phyloP scores from a whole-genome alignment of 1,139 yeast genomes.

The Meyerozyma sp. region DNA sequence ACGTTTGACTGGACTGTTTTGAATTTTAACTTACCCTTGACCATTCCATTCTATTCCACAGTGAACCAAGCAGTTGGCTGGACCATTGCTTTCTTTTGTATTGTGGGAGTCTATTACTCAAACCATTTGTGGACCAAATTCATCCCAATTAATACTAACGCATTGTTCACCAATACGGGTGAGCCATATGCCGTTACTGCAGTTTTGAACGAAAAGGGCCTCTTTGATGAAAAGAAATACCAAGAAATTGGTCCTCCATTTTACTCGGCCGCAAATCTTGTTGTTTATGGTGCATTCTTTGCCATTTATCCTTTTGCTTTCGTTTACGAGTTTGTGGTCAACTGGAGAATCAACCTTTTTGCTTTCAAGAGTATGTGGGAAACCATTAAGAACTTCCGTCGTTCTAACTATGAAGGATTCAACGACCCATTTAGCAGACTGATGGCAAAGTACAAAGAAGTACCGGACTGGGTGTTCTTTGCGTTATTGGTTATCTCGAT shows the following conservation, averaged over 20 bases:
- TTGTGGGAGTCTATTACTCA: constrained; percentile 44
- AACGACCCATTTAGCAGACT: constrained; percentile 12
- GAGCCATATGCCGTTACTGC: constrained; percentile 33
- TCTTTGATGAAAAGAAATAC: constrained; percentile 37
- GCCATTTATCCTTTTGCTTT: constrained; percentile 50
- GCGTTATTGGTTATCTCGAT: constrained; percentile 10
- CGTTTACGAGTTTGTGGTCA: constrained; percentile 7
- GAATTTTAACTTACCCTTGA: constrained; percentile 18
- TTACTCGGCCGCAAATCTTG: constrained; percentile 35
- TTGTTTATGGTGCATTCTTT: constrained; percentile 53
- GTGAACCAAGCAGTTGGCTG: constrained; percentile 38
- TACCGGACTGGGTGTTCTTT: constrained; percentile 14
- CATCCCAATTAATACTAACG: constrained; percentile 50
- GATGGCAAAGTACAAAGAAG: constrained; percentile 14
- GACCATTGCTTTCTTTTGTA: constrained; percentile 34
- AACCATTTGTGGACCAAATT: constrained; percentile 49
- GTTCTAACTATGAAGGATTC: constrained; percentile 13
- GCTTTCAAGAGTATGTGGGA: constrained; percentile 1
- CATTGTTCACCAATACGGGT: constrained; percentile 45
- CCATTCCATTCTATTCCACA: constrained; percentile 43
- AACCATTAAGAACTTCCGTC: constrained; percentile 6
- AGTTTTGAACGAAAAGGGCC: constrained; percentile 32
- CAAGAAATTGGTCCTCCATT: constrained; percentile 36
- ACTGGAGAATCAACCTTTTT: constrained; percentile 13
- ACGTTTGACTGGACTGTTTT: constrained; percentile 47